Conservation (phyloP, 140 eudicot species). For the Erigeron philadelphicus region DNA sequence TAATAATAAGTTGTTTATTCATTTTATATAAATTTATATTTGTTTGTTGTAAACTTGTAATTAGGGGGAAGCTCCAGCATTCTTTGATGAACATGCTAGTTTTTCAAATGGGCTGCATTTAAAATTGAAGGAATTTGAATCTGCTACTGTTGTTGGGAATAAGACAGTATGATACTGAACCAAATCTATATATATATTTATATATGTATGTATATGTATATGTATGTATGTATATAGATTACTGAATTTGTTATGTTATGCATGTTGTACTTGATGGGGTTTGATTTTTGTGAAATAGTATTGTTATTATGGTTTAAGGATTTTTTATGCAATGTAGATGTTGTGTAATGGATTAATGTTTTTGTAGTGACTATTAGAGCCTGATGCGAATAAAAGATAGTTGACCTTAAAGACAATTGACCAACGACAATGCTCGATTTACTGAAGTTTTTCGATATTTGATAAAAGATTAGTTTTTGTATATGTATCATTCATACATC, state of each 20-base stretch:
- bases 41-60: constrained; percentile 19
- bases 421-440: no score
- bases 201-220: neutral
- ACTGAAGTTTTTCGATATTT: no score
- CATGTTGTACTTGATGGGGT: neutral
- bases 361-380: neutral
- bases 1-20: no score
- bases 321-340: neutral
- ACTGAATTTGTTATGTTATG: neutral
- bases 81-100: constrained; percentile 27
- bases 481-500: no score
- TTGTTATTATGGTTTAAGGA: neutral
- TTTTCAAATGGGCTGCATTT: constrained; percentile 38
- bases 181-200: neutral
- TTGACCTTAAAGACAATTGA: no score
- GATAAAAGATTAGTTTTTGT: no score
- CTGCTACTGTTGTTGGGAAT: constrained; percentile 42
- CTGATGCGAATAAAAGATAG: no score
- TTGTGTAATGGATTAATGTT: constrained; percentile 1
- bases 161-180: constrained; percentile 53
- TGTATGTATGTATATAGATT: neutral
- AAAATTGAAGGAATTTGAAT: constrained; percentile 34
- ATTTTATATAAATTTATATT: neutral
- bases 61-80: constrained; percentile 79
- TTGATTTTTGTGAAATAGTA: neutral